Percentiles rank a stretch among this genome's conserved stretches.
These are phyloP conservation scores for Colletotrichum sansevieriae DNA, from an alignment of 2,329 filamentous ascomycete genomes.

Conservation along the genomic window DNA sequence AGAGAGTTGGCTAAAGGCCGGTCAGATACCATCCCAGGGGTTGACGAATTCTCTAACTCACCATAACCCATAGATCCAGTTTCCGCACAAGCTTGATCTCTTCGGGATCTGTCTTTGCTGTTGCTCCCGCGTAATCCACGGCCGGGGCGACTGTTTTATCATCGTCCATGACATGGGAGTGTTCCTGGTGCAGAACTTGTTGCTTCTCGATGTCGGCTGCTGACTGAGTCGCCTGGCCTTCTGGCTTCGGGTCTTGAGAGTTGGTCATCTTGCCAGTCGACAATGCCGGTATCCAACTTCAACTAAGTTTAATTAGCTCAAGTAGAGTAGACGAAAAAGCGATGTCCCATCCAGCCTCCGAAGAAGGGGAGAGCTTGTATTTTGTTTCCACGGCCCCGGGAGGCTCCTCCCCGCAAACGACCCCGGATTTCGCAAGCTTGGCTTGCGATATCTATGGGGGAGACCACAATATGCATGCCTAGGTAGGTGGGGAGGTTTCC, in stretches of 20 bases:
- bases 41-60: constrained; percentile 13
- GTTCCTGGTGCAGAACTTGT: constrained; percentile 28
- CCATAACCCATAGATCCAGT: constrained; percentile 55
- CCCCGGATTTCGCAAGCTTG: constrained; percentile 37
- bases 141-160: constrained; percentile 12
- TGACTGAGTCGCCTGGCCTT: background rate
- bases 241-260: background rate
- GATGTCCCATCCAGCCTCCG: background rate
- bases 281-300: background rate
- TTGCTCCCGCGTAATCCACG: constrained; percentile 54
- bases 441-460: constrained; percentile 26
- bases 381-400: background rate
- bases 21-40: background rate
- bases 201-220: constrained; percentile 34
- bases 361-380: background rate
- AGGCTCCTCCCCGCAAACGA: constrained; percentile 28
- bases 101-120: constrained; percentile 54
- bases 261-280: constrained; percentile 11
- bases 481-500: no score
- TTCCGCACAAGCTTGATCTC: constrained; percentile 56
- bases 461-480: background rate
- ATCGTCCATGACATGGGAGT: constrained; percentile 32
- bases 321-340: background rate
- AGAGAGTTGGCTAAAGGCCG: constrained; percentile 49
- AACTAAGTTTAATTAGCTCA: background rate